Evolutionary conservation across 2,329 filamentous ascomycete genomes (phyloP), one percentile per base, ranked within the genome.

Genomic region (Escovopsis weberi): DNA sequence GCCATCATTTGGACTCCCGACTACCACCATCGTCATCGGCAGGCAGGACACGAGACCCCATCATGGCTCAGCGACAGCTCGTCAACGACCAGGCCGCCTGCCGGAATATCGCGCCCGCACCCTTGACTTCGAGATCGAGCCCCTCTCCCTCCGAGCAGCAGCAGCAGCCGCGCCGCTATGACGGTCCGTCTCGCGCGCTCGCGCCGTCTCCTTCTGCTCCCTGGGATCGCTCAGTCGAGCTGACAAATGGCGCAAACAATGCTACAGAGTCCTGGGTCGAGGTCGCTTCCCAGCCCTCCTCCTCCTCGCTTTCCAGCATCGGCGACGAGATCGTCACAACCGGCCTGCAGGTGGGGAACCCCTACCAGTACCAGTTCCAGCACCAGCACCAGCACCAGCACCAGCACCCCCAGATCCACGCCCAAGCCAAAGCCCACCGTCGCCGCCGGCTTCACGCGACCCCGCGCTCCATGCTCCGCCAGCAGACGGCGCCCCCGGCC

Each of bases 221-320:
- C 23, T 11, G 11, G 19, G 37, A 12, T 12, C 6, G 36, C 37
- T 36, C 37, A 18, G 39, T 26, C 34, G 26, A 43, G 37, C 51
- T 51, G 33, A 53, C 44, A 37, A 32, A 39, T 44, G 50, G 67
- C 89, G 28, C 11, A 89, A 96, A 42, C 28, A 32, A 32, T 11
- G 37, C 40, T 44, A 51, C 68, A 88, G 91, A 96, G 66, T 95
- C 91, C 8, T 98, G 91, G 91, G 78, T 96, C 53, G 89, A 98
- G 60, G 79, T 98, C 47, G 78, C 83, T 38, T 95, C 89, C 4
- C 85, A 91, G 53, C 87, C 89, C 7, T 95, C 89, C 0, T 94
- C 89, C 2, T 94, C 89, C 2, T 95, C 88, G 12, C 69, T 94
- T 11, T 94, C 88, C 18, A 94, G 78, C 42, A 78, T 82, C 56